Evolutionary conservation across 2,329 filamentous ascomycete species (phyloP).

Genomic region (Diplodia scrobiculata): DNA sequence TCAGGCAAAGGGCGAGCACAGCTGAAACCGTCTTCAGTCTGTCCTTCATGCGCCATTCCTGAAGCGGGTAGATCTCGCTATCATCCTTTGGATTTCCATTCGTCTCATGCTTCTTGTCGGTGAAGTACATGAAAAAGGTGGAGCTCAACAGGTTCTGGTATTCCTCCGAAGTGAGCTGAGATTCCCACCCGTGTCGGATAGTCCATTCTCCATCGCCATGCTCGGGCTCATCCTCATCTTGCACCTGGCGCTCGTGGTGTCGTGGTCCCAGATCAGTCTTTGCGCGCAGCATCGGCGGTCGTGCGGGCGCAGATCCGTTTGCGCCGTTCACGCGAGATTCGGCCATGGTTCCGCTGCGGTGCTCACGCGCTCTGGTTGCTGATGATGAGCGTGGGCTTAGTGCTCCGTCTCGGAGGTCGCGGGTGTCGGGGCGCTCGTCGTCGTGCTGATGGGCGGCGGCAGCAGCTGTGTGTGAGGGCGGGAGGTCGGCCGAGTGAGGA

Average conservation of each 20-base stretch:
- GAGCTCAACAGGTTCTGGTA: slow-evolving; percentile 82
- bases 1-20: slow-evolving; percentile 89
- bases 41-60: slow-evolving; percentile 98
- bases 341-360: slow-evolving; percentile 9
- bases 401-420: neutral
- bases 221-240: slow-evolving; percentile 42
- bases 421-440: slow-evolving; percentile 9
- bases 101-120: slow-evolving; percentile 95
- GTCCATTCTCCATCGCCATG: slow-evolving; percentile 56
- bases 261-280: slow-evolving; percentile 57
- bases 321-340: slow-evolving; percentile 23
- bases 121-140: slow-evolving; percentile 99
- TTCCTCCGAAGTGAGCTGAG: slow-evolving; percentile 87
- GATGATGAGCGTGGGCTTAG: slow-evolving; percentile 26
- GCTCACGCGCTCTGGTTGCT: slow-evolving; percentile 17
- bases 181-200: slow-evolving; percentile 85
- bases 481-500: slow-evolving; percentile 9
- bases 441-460: neutral
- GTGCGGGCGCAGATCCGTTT: slow-evolving; percentile 2
- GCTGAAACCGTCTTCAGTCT: slow-evolving; percentile 95
- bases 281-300: slow-evolving; percentile 51
- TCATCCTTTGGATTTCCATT: slow-evolving; percentile 77
- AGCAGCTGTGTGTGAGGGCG: neutral
- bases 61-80: slow-evolving; percentile 60
- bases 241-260: slow-evolving; percentile 36